Evolutionary conservation across 2,329 filamentous ascomycete species (phyloP).

Genomic region (Phialophora tarda): DNA sequence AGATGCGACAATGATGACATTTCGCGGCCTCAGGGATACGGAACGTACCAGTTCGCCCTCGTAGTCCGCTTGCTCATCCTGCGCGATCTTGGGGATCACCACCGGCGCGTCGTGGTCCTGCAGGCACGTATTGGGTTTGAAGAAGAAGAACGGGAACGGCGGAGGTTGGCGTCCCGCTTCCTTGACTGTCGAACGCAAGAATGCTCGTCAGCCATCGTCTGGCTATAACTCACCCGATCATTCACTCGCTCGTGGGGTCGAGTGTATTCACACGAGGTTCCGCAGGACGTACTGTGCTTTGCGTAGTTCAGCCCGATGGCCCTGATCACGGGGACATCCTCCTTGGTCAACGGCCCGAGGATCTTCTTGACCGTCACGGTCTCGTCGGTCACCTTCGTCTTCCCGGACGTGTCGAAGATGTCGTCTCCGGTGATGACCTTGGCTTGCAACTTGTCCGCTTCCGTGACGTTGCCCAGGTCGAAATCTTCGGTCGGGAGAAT

Average conservation of each 20-base stretch:
- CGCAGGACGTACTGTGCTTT: slow-evolving; percentile 50
- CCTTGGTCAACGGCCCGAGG: slow-evolving; percentile 57
- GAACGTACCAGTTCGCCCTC: slow-evolving; percentile 48
- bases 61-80: slow-evolving; percentile 51
- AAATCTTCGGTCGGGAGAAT: slow-evolving; percentile 50
- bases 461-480: slow-evolving; percentile 57
- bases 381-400: slow-evolving; percentile 56
- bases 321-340: slow-evolving; percentile 62
- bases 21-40: slow-evolving; percentile 26
- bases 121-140: slow-evolving; percentile 48
- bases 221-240: background rate
- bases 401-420: slow-evolving; percentile 51
- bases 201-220: no score
- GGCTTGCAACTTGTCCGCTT: slow-evolving; percentile 57
- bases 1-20: no score
- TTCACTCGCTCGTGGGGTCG: background rate
- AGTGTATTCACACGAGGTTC: background rate
- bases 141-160: slow-evolving; percentile 47
- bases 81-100: slow-evolving; percentile 44
- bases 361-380: slow-evolving; percentile 60
- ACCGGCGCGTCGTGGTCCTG: slow-evolving; percentile 43
- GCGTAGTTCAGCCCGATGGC: slow-evolving; percentile 56
- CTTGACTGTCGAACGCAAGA: slow-evolving; percentile 34
- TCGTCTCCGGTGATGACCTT: slow-evolving; percentile 59
- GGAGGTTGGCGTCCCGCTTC: slow-evolving; percentile 50